Evolutionary conservation across 2,329 filamentous ascomycete genomes (phyloP), one percentile per base, ranked within the genome.

Genomic region (Graphiopsis chlorocephala): DNA sequence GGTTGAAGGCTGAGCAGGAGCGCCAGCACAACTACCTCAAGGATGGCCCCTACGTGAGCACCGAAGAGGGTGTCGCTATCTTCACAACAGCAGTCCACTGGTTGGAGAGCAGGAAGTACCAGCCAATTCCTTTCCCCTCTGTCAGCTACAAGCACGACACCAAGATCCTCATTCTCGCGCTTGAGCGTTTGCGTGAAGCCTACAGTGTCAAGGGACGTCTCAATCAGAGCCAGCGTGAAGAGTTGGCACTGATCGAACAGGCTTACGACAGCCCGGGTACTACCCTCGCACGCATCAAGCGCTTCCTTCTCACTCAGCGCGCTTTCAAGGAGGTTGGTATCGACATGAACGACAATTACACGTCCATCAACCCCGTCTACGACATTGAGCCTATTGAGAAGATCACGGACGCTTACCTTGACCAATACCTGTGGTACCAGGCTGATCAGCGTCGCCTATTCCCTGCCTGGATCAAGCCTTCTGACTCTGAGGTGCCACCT

Each of bases 281-380:
- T 1, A 98, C 95, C 0, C 78, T 99, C 65, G 94, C 97, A 68
- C 86, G 95, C 65, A 99, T 99, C 81, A 99, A 99, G 84, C 90
- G 95, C 57, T 98, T 98, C 83, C 83, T 99, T 68, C 86, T 99
- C 52, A 99, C 96, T 0, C 95, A 99, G 76, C 88, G 95, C 77
- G 95, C 96, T 1, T 99, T 99, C 85, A 99, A 99, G 80, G 95
- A 99, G 79, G 95, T 99, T 52, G 95, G 94, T 63, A 99, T 99
- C 70, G 95, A 99, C 76, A 99, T 99, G 95, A 99, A 99, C 77
- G 95, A 99, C 81, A 99, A 99, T 75, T 99, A 99, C 81, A 98
- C 89, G 83, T 94, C 92, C 20, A 99, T 99, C 82, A 99, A 99
- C 75, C 96, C 95, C 0, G 95, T 99, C 1, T 99, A 99, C 75